Evolutionary conservation across 2,329 filamentous ascomycete genomes (phyloP), one percentile per base, ranked within the genome.

Genomic region (Zelopaecilomyces penicillatus): DNA sequence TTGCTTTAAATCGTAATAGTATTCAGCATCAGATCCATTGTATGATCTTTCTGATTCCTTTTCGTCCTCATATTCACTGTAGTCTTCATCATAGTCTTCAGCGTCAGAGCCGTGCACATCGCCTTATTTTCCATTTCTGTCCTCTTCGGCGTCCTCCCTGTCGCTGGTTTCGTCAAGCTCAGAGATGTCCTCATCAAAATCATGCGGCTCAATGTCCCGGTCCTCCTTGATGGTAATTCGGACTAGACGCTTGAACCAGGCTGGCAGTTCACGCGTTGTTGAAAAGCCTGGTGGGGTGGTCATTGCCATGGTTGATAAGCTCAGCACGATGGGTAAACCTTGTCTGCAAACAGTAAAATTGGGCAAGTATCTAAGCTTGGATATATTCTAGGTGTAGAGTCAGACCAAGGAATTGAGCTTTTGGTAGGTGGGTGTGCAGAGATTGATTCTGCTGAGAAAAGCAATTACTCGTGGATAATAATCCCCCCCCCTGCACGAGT

Each of bases 1-100:
- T 4, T 34, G 39, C 9, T 46, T 46, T 26, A 42, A 26, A 6
- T 38, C 39, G 30, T 46, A 42, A 31, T 46, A 46, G 27, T 32
- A 38, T 2, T 33, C 35, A 10, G 39, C 39, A 19, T 39, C 44
- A 8, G 44, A 42, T 4, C 40, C 44, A 5, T 34, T 31, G 30
- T 42, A 42, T 7, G 44, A 46, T 28, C 34, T 19, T 32, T 42
- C 39, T 6, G 42, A 43, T 30, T 38, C 35, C 9, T n/a, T 36
- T 33, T 29, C 42, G 36, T 31, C 37, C 32, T 34, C 9, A 34
- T 34, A 34, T 34, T 34, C 19, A 35, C 30, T 4, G 33, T 42
- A 34, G 31, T 12, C 5, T 30, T 42, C 36, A 32, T 52, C 9
- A 49, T 48, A 34, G 43, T 53, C 42, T 46, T 53, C 37, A 46